Conservation (phyloP, 73 alveolate genomes). For the Symbiodinium pilosum region DNA sequence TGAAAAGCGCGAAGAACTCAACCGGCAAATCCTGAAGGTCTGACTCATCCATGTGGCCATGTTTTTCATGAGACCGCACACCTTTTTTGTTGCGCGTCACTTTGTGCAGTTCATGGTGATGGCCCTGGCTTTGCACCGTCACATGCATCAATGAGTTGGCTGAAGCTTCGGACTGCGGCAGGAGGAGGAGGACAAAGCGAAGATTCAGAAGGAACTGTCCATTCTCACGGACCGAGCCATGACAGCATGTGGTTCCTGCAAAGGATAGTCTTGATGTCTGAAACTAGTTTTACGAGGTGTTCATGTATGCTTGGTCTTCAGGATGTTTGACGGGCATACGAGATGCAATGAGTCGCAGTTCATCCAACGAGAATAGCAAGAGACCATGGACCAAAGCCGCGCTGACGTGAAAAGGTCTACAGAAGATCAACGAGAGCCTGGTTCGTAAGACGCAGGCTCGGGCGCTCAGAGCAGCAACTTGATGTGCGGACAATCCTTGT, state of each 20-base stretch:
- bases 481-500: too few relatives aligned
- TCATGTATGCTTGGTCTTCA: too few relatives aligned
- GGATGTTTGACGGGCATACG: too few relatives aligned
- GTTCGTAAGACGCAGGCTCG: slow-evolving; percentile 94
- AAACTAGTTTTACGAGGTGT: too few relatives aligned
- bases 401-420: slow-evolving; percentile 37
- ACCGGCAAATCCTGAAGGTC: slow-evolving; percentile 90
- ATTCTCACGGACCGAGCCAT: slow-evolving; percentile 51
- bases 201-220: slow-evolving; percentile 91
- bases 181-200: slow-evolving; percentile 94
- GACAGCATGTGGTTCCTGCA: neutral
- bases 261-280: neutral
- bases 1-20: slow-evolving; percentile 55
- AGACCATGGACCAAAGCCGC: too few relatives aligned
- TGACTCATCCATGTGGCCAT: neutral
- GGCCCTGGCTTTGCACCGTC: neutral
- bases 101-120: neutral
- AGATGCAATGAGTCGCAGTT: too few relatives aligned
- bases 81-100: too few relatives aligned
- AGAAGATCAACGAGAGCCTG: slow-evolving; percentile 91
- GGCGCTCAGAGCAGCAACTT: neutral
- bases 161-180: neutral
- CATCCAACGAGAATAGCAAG: too few relatives aligned
- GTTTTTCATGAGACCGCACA: slow-evolving; percentile 95
- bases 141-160: too few relatives aligned